Percentiles rank a stretch among this genome's conserved stretches.
Conservation (phyloP, 106 monocot species). For the Allium fistulosum region DNA sequence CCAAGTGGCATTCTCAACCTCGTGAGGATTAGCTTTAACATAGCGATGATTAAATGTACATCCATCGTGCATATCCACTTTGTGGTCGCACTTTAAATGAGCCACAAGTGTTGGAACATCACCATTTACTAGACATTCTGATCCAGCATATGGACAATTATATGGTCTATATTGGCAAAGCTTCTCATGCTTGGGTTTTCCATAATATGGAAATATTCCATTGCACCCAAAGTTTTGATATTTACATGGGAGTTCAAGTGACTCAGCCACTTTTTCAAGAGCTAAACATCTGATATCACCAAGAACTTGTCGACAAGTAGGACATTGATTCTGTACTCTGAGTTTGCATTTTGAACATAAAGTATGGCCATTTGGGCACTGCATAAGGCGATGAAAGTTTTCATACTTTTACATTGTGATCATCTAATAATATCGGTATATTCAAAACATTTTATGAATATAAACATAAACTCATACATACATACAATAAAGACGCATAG, state of each 20-base stretch:
- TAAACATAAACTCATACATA: neutral
- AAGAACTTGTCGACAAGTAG: slow-evolving; percentile 12
- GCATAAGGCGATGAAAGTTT: neutral
- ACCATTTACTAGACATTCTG: slow-evolving; percentile 14
- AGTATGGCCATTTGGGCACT: slow-evolving; percentile 23
- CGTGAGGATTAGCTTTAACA: slow-evolving; percentile 16
- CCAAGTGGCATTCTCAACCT: slow-evolving; percentile 21
- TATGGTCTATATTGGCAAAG: slow-evolving; percentile 15
- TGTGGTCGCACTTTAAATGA: slow-evolving; percentile 18
- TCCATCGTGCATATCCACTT: slow-evolving; percentile 18
- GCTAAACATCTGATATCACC: slow-evolving; percentile 17
- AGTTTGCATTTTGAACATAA: slow-evolving; percentile 24
- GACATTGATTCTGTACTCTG: slow-evolving; percentile 21
- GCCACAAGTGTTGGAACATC: slow-evolving; percentile 15
- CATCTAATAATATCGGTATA: neutral
- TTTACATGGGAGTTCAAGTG: slow-evolving; percentile 22
- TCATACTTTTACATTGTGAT: neutral
- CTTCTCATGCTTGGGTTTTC: slow-evolving; percentile 16
- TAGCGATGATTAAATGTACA: slow-evolving; percentile 21
- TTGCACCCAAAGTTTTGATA: slow-evolving; percentile 13
- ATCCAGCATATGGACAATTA: slow-evolving; percentile 23
- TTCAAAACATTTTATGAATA: neutral
- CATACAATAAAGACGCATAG: neutral
- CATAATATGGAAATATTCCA: slow-evolving; percentile 15
- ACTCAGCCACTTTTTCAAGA: slow-evolving; percentile 18